Conservation (phyloP, 2,329 filamentous ascomycete genomes). For the Stromatinia cepivora region DNA sequence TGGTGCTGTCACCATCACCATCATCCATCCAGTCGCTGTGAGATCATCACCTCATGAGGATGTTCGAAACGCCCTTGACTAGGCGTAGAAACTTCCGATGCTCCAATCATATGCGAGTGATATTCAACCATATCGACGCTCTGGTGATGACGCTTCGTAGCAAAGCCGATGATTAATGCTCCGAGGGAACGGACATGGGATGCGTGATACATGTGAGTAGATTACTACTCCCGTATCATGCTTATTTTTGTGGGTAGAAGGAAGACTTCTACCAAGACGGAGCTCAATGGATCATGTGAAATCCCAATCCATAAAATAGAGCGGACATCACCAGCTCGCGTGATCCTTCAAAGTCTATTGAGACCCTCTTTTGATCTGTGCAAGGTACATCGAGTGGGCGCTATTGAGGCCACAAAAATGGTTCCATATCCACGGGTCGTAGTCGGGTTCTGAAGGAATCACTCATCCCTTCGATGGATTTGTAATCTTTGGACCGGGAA, state of each 20-base stretch:
- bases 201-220: background rate
- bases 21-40: background rate
- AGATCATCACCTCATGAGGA: background rate
- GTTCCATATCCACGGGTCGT: background rate
- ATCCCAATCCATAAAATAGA: background rate
- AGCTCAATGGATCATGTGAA: background rate
- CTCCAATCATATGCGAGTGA: constrained; percentile 20
- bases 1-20: background rate
- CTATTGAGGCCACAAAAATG: background rate
- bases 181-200: background rate
- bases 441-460: background rate
- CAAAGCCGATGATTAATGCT: constrained; percentile 1
- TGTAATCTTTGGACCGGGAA: background rate
- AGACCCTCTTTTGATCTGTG: background rate
- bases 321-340: background rate
- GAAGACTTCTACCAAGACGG: background rate
- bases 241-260: background rate
- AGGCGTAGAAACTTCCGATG: background rate
- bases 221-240: background rate
- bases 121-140: constrained; percentile 10
- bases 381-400: too few species aligned
- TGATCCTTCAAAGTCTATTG: background rate
- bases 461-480: background rate
- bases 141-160: background rate
- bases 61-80: background rate